A percentile compares a stretch with the other conserved stretches of the same genome.
These are phyloP conservation scores for Podaxis sp. DNA, from an alignment of 768 basidiomycete genomes.

Conservation along the genomic window DNA sequence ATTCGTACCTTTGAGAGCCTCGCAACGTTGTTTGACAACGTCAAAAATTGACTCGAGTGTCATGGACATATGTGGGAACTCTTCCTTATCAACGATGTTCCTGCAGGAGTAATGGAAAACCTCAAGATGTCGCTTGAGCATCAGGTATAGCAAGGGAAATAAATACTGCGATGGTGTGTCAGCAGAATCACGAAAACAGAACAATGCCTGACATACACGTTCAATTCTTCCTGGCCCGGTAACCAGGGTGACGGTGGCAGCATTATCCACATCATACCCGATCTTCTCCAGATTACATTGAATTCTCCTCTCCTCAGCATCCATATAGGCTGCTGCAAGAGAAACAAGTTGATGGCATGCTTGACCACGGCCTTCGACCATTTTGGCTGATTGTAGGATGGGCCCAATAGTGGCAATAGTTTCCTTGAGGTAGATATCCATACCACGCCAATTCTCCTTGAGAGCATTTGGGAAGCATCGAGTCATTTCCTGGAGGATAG, in stretches of 20 bases:
- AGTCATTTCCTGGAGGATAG: constrained; percentile 30
- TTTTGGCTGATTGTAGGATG: constrained; percentile 29
- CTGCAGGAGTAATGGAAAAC: constrained; percentile 29
- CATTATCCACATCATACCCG: constrained; percentile 31
- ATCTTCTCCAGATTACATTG: constrained; percentile 27
- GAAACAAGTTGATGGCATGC: constrained; percentile 25
- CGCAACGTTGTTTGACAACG: constrained; percentile 29
- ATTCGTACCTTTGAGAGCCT: constrained; percentile 29
- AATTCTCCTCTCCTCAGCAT: constrained; percentile 28
- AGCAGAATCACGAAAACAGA: background rate
- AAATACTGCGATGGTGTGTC: constrained; percentile 16
- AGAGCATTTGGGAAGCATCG: constrained; percentile 26
- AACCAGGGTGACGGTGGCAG: constrained; percentile 31
- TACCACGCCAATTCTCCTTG: constrained; percentile 27
- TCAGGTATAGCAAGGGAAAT: constrained; percentile 20
- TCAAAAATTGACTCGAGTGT: constrained; percentile 30
- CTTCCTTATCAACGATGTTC: constrained; percentile 32
- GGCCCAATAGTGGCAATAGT: constrained; percentile 33
- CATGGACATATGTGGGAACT: constrained; percentile 27
- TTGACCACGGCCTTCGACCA: constrained; percentile 24
- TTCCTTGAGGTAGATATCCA: constrained; percentile 32
- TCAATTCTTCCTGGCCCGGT: constrained; percentile 35
- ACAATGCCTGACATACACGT: constrained; percentile 23
- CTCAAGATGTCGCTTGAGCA: constrained; percentile 18
- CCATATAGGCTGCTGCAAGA: constrained; percentile 26